These are phyloP conservation scores for Hypoxylon lenormandii DNA, from an alignment of 495 filamentous ascomycete genomes.

Conservation along the genomic window DNA sequence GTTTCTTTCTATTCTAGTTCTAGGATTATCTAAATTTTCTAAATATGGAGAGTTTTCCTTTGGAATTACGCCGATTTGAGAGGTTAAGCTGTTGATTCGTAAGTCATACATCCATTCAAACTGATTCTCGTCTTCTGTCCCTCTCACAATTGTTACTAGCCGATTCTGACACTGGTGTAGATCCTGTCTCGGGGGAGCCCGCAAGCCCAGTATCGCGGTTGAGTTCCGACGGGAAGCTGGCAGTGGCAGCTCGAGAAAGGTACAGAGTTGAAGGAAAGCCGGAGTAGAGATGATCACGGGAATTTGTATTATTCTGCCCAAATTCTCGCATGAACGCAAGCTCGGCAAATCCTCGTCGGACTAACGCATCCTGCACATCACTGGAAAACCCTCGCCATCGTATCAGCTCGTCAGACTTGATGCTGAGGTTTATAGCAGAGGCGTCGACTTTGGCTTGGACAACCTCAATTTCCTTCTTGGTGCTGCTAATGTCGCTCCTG, in stretches of 20 bases:
- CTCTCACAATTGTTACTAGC: too few species aligned
- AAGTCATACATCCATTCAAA: too few species aligned
- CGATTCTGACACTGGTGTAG: neutral
- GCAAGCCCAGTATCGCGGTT: neutral
- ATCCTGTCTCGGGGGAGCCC: neutral
- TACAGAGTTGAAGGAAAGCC: neutral
- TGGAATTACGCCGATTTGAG: too few species aligned
- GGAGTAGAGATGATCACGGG: neutral
- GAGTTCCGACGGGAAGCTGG: neutral
- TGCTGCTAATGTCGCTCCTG: neutral
- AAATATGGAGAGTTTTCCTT: too few species aligned
- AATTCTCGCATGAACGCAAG: constrained; percentile 2
- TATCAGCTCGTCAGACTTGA: neutral
- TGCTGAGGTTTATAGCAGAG: neutral
- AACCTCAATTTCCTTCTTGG: neutral
- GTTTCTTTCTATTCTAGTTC: too few species aligned
- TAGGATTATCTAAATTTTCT: too few species aligned
- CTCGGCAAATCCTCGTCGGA: neutral
- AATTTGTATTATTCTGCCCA: neutral
- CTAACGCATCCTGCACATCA: neutral
- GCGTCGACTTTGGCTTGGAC: neutral
- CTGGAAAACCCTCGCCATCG: neutral
- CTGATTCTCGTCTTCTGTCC: too few species aligned
- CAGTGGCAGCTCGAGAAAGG: neutral
- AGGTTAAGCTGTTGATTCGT: too few species aligned